Conservation (phyloP, 2,329 filamentous ascomycete species). For the Cercospora sp. region DNA sequence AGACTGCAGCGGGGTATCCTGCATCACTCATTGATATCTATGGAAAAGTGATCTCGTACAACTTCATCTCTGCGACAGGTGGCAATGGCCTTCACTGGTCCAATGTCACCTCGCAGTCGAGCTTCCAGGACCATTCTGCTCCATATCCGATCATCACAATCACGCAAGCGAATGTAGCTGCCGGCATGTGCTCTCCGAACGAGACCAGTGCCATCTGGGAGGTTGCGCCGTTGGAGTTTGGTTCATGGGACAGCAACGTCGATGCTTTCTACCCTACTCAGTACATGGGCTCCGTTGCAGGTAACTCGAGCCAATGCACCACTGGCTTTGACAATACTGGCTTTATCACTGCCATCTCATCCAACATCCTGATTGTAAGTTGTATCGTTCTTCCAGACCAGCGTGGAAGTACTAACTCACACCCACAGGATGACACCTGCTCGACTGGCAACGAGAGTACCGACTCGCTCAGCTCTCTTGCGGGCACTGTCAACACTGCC, state of each 20-base stretch:
- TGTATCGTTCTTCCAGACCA: neutral
- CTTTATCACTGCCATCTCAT: slow-evolving; percentile 20
- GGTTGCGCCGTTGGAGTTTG: slow-evolving; percentile 20
- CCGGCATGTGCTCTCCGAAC: slow-evolving; percentile 12
- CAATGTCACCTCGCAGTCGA: slow-evolving; percentile 8
- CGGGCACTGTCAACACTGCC: neutral
- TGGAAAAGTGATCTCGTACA: slow-evolving; percentile 15
- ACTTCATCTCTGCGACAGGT: slow-evolving; percentile 15
- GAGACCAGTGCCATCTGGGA: slow-evolving; percentile 19
- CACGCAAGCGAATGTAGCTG: slow-evolving; percentile 16
- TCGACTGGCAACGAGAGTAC: slow-evolving; percentile 12
- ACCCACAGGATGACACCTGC: slow-evolving; percentile 1
- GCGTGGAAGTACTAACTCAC: neutral
- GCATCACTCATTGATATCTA: slow-evolving; percentile 19
- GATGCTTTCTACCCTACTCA: slow-evolving; percentile 20
- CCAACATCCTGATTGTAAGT: slow-evolving; percentile 19
- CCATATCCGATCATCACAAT: slow-evolving; percentile 23
- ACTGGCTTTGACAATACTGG: slow-evolving; percentile 21
- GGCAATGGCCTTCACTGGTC: slow-evolving; percentile 13
- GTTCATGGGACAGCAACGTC: slow-evolving; percentile 18
- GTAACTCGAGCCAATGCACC: slow-evolving; percentile 8
- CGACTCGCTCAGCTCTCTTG: slow-evolving; percentile 12
- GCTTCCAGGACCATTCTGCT: slow-evolving; percentile 16
- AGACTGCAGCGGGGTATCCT: slow-evolving; percentile 18
- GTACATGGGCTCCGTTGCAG: slow-evolving; percentile 17